Evolutionary conservation across 2,329 filamentous ascomycete genomes (phyloP), one percentile per base, ranked within the genome.

Genomic region (Hypoxylon sp.): DNA sequence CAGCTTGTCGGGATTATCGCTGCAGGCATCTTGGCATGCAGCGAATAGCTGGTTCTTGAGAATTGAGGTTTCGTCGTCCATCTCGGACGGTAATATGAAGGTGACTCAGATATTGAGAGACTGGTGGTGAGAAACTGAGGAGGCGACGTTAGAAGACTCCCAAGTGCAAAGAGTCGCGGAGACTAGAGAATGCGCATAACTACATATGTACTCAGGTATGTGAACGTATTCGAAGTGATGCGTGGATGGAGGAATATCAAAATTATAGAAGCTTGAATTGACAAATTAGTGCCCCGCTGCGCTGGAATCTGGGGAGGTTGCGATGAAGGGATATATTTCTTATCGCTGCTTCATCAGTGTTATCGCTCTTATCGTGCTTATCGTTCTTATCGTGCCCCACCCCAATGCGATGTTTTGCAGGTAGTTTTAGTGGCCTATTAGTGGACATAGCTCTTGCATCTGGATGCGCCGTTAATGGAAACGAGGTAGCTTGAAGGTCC

Each of bases 11-110:
- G 75, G 76, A 66, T 82, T 80, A 66, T 83, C 82, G 55, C 68
- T 74, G 53, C 74, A 73, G 17, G 82, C 81, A 67, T 86, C 83
- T 71, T 81, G 81, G 72, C 85, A 87, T 32, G 83, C 82, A 52
- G 87, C 83, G 78, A 89, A 89, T 43, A 89, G 83, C 13, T 83
- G 81, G 70, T 86, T 80, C 75, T 89, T 89, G 75, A 86, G 83
- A 61, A 87, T 41, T 5, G 71, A 60, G 2, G 70, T 75, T 46
- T 76, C 64, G 5, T 78, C 75, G 60, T 76, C 75, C 76, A 77
- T 78, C 5, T 51, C 68, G 65, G 21, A 48, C 21, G 10, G 38
- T 30, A 28, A 13, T 34, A 46, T 30, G 17, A 21, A 51, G 43
- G 30, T 55, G 51, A 45, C 48, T 60, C 48, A 55, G 34, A 56